These are phyloP conservation scores for Xylaria arbuscula DNA, from an alignment of 2,329 filamentous ascomycete genomes.

Conservation along the genomic window DNA sequence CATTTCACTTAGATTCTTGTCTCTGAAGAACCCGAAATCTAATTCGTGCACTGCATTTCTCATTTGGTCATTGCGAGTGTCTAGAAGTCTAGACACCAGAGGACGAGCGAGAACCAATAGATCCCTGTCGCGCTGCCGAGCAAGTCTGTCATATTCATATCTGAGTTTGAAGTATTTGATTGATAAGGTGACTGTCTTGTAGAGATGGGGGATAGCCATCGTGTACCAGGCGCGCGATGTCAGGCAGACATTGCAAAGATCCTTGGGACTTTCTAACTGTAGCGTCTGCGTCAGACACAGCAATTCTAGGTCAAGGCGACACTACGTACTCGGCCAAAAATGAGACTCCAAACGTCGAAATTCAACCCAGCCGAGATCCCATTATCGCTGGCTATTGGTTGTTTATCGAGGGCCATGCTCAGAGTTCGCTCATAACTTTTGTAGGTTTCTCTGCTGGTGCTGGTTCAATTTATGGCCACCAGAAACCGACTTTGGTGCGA, in stretches of 20 bases:
- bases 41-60: constrained; percentile 27
- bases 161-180: too few species aligned
- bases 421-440: not conserved
- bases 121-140: not conserved
- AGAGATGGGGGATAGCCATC: constrained; percentile 29
- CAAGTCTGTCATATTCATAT: not conserved
- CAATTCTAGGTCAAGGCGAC: not conserved
- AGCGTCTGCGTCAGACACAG: constrained; percentile 14
- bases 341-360: constrained; percentile 15
- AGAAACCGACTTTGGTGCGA: not conserved
- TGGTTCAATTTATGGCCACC: not conserved
- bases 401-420: constrained; percentile 1
- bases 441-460: not conserved
- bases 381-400: not conserved
- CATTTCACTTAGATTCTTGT: not conserved
- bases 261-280: constrained; percentile 18
- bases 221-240: constrained; percentile 21
- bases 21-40: constrained; percentile 16
- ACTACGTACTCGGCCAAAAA: constrained; percentile 14
- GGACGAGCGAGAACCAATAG: not conserved
- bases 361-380: not conserved
- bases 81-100: constrained; percentile 7
- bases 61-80: constrained; percentile 10
- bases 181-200: constrained; percentile 16
- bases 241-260: constrained; percentile 26